These are phyloP conservation scores for Ceratocystis cubensis DNA, from an alignment of 2,329 filamentous ascomycete species.

Conservation along the genomic window DNA sequence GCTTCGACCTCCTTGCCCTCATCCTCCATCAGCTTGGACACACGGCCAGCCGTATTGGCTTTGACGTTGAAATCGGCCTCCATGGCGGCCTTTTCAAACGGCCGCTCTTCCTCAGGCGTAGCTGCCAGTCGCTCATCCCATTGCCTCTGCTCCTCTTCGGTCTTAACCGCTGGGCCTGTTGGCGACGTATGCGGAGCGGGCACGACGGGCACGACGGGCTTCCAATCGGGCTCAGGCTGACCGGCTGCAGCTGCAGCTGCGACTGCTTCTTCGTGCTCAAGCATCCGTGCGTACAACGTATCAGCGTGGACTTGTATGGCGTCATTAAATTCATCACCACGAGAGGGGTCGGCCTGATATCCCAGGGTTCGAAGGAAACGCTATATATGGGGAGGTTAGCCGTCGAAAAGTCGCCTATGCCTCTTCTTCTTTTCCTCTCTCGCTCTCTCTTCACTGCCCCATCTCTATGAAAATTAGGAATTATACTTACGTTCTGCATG, in stretches of 20 bases:
- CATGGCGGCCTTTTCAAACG: constrained; percentile 51
- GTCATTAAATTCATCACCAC: constrained; percentile 59
- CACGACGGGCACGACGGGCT: constrained; percentile 38
- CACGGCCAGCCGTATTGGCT: constrained; percentile 43
- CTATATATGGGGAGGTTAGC: constrained; percentile 29
- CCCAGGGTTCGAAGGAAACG: constrained; percentile 84
- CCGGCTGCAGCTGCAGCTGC: constrained; percentile 54
- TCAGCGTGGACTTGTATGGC: constrained; percentile 94
- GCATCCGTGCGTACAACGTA: constrained; percentile 73
- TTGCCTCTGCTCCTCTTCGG: constrained; percentile 34
- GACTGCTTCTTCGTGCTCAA: constrained; percentile 66
- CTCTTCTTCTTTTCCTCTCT: neutral
- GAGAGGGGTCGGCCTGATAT: constrained; percentile 59
- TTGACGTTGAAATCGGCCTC: constrained; percentile 50
- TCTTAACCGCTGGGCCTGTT: constrained; percentile 24
- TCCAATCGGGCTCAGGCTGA: constrained; percentile 45
- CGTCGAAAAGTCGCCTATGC: neutral
- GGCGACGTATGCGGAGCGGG: neutral
- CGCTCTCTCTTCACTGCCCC: neutral
- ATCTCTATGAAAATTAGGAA: neutral
- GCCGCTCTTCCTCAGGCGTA: constrained; percentile 44
- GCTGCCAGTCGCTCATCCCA: constrained; percentile 46
- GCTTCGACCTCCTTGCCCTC: constrained; percentile 42
- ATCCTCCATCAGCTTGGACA: constrained; percentile 44
- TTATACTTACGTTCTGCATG: constrained; percentile 59